These are phyloP conservation scores for Solanum hybrid DNA, from an alignment of 305 asterid species.

Conservation along the genomic window DNA sequence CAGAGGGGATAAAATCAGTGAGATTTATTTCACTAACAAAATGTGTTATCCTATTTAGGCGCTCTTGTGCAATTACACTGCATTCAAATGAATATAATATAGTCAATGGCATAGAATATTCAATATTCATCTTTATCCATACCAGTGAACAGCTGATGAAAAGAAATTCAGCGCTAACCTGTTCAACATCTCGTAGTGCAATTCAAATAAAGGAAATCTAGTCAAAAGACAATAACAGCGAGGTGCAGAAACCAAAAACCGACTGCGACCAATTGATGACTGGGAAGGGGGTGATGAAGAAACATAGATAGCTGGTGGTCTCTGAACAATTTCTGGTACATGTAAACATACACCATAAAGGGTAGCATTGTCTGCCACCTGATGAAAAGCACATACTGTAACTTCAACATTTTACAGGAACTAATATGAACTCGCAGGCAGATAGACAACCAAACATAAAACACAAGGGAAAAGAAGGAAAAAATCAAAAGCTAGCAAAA, in stretches of 20 bases:
- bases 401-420: constrained; percentile 11
- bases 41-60: constrained; percentile 72
- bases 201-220: constrained; percentile 84
- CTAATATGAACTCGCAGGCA: background rate
- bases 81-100: constrained; percentile 27
- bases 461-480: background rate
- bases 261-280: constrained; percentile 40
- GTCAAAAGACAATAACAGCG: constrained; percentile 94
- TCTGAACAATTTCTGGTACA: constrained; percentile 80
- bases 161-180: constrained; percentile 38
- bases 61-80: constrained; percentile 94
- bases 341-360: constrained; percentile 95
- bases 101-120: constrained; percentile 7
- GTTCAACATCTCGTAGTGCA: constrained; percentile 81
- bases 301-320: constrained; percentile 55
- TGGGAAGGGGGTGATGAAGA: constrained; percentile 43
- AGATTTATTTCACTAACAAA: constrained; percentile 54
- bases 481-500: background rate
- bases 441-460: background rate
- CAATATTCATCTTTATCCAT: background rate
- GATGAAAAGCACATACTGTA: constrained; percentile 23
- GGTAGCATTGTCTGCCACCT: constrained; percentile 93
- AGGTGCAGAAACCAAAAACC: constrained; percentile 84
- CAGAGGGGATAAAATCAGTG: constrained; percentile 34
- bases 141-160: background rate